Evolutionary conservation across 768 basidiomycete species (phyloP).

Genomic region (Panus rudis): DNA sequence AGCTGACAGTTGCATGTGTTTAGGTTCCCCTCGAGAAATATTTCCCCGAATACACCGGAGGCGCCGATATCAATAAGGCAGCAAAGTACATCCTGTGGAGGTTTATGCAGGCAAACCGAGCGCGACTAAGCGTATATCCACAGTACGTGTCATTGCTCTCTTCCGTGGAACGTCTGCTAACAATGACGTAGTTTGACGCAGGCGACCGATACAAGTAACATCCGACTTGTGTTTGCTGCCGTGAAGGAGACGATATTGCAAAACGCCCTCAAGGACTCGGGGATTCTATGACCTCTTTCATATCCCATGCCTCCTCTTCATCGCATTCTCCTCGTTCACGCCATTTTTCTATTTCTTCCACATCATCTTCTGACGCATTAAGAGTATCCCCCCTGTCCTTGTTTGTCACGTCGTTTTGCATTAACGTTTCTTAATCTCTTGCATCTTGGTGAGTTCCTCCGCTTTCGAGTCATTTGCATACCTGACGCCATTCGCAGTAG

Average conservation of each 20-base stretch:
- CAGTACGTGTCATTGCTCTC: slow-evolving; percentile 50
- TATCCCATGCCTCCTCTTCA: not conserved
- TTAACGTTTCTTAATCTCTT: not conserved
- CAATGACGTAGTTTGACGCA: slow-evolving; percentile 59
- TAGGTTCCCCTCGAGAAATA: slow-evolving; percentile 71
- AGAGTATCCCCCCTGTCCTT: too few species aligned
- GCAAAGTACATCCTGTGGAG: slow-evolving; percentile 93
- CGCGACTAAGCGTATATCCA: slow-evolving; percentile 81
- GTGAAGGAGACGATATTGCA: slow-evolving; percentile 92
- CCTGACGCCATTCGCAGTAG: not conserved
- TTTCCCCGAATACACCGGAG: slow-evolving; percentile 87
- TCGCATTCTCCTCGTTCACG: not conserved
- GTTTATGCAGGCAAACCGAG: slow-evolving; percentile 88
- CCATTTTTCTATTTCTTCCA: not conserved
- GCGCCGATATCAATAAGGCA: slow-evolving; percentile 86
- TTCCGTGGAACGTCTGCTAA: not conserved
- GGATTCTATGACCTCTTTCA: slow-evolving; percentile 51
- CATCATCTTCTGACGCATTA: slow-evolving; percentile 4
- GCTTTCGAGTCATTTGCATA: not conserved
- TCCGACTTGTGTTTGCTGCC: slow-evolving; percentile 75
- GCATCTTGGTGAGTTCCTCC: slow-evolving; percentile 1
- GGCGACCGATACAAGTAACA: slow-evolving; percentile 84
- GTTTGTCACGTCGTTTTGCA: not conserved
- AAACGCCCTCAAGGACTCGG: slow-evolving; percentile 80
- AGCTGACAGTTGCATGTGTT: not conserved